Evolutionary conservation across 495 filamentous ascomycete genomes (phyloP).

Genomic region (Penicillium ochrochloron): DNA sequence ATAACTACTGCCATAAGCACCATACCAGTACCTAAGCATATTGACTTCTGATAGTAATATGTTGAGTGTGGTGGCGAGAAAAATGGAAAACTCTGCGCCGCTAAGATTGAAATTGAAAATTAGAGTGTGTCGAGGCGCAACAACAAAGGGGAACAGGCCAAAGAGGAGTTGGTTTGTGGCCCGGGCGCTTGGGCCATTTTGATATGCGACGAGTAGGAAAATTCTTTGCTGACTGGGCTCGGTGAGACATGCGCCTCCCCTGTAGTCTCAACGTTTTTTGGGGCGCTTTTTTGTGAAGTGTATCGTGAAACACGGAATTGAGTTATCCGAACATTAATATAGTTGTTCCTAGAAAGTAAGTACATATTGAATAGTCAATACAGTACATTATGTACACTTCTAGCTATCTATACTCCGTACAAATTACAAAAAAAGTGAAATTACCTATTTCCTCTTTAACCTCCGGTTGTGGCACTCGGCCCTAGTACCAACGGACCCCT

Average conservation of each 20-base stretch:
- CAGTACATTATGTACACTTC: neutral
- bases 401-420: neutral
- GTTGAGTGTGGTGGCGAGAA: constrained; percentile 16
- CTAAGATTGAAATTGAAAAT: constrained; percentile 4
- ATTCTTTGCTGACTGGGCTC: constrained; percentile 3
- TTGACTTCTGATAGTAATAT: neutral
- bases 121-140: constrained; percentile 4
- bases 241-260: constrained; percentile 25
- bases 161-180: neutral
- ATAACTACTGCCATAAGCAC: constrained; percentile 1
- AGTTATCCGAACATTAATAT: constrained; percentile 10
- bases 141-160: neutral
- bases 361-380: neutral
- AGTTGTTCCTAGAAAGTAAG: neutral
- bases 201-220: constrained; percentile 6
- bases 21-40: neutral
- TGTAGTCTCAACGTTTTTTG: constrained; percentile 16
- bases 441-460: neutral
- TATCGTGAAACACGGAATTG: constrained; percentile 25
- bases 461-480: constrained; percentile 6
- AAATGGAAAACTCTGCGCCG: constrained; percentile 21
- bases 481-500: neutral
- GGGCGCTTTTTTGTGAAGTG: neutral
- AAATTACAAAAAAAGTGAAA: neutral
- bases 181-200: constrained; percentile 7